These are phyloP conservation scores for Ophiostoma quercus DNA, from an alignment of 2,329 filamentous ascomycete genomes.

Conservation along the genomic window DNA sequence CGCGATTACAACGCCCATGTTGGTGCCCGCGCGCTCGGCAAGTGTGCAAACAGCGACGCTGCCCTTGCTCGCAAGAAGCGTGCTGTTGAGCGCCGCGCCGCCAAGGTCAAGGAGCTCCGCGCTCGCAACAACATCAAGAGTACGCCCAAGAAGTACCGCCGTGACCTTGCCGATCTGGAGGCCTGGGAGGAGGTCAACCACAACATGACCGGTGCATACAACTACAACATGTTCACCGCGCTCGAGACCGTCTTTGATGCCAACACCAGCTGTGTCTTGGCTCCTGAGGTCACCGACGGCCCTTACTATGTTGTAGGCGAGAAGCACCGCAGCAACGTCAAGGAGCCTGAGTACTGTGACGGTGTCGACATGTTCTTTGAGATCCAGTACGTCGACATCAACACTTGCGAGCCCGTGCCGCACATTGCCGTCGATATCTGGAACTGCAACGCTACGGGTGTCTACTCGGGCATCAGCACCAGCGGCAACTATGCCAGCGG, in stretches of 20 bases:
- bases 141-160: constrained; percentile 5
- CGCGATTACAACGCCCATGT: background rate
- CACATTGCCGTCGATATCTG: constrained; percentile 49
- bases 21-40: background rate
- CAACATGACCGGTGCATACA: constrained; percentile 4
- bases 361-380: constrained; percentile 48
- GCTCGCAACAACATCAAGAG: background rate
- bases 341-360: constrained; percentile 37
- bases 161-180: background rate
- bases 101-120: constrained; percentile 9
- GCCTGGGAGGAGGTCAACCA: constrained; percentile 11
- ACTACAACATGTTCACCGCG: constrained; percentile 12
- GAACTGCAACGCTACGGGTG: constrained; percentile 41
- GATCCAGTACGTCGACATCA: constrained; percentile 50
- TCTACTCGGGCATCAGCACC: constrained; percentile 28
- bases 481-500: constrained; percentile 32
- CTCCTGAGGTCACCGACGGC: constrained; percentile 29
- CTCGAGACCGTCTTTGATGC: constrained; percentile 13
- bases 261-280: constrained; percentile 11
- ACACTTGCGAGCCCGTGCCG: constrained; percentile 48
- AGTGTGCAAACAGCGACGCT: background rate
- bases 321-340: constrained; percentile 45
- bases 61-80: constrained; percentile 4
- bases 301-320: constrained; percentile 50
- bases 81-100: background rate